Evolutionary conservation across 176 grass and related monocot genomes (phyloP).

Genomic region (Bromus sterilis): DNA sequence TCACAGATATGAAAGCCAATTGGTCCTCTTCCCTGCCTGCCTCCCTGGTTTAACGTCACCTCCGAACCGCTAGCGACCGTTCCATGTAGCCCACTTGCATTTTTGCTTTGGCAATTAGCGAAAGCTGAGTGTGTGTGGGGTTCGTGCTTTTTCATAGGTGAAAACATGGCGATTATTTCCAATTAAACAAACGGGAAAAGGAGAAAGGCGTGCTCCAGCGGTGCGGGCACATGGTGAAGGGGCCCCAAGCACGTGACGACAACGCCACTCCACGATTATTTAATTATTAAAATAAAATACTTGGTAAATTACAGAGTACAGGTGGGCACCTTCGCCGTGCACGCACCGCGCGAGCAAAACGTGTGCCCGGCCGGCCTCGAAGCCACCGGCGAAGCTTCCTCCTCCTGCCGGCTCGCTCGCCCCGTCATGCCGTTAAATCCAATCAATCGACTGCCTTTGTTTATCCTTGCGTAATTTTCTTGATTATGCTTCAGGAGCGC

Average conservation of each 20-base stretch:
- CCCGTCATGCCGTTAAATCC: neutral
- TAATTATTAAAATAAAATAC: neutral
- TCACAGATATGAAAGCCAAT: neutral
- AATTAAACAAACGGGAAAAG: neutral
- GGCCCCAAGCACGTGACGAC: neutral
- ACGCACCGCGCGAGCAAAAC: constrained; percentile 25
- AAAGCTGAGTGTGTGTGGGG: neutral
- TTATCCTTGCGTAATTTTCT: neutral
- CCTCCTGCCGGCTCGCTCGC: neutral
- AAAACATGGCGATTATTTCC: neutral
- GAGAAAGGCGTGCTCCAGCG: constrained; percentile 2
- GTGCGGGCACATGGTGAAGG: constrained; percentile 18
- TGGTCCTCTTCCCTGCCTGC: too few relatives aligned
- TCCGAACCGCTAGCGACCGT: neutral
- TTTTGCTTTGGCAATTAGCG: neutral
- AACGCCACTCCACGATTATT: neutral
- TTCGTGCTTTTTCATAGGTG: neutral
- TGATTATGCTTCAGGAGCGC: neutral
- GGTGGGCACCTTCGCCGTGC: neutral
- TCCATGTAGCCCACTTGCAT: neutral
- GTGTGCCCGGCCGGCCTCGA: neutral
- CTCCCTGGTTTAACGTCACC: neutral
- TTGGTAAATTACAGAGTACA: neutral
- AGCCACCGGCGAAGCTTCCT: constrained; percentile 9
- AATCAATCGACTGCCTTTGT: neutral